A percentile compares a stretch with the other conserved stretches of the same genome.
These are phyloP conservation scores for Phaffomyces antillensis DNA, from an alignment of 805 yeast genomes.

Conservation along the genomic window DNA sequence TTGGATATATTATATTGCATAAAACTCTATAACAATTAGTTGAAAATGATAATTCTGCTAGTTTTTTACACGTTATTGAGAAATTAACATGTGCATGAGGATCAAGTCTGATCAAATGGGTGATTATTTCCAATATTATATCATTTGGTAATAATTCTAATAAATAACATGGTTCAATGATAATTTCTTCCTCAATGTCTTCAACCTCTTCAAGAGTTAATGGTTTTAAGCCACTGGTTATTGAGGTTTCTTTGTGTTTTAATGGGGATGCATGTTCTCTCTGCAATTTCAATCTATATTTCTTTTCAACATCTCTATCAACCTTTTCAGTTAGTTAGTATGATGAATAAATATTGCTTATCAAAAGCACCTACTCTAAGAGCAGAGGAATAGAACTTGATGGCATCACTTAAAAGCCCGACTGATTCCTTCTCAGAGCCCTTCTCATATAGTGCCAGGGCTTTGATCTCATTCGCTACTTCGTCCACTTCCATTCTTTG, in stretches of 20 bases:
- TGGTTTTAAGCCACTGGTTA: constrained; percentile 1
- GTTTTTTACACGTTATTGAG: constrained; percentile 49
- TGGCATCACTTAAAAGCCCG: constrained; percentile 81
- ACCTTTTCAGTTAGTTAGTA: constrained; percentile 6
- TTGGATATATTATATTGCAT: constrained; percentile 44
- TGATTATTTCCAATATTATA: constrained; percentile 44
- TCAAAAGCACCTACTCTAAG: constrained; percentile 36
- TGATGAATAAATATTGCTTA: neutral
- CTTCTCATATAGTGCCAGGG: constrained; percentile 57
- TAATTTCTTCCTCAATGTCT: constrained; percentile 1
- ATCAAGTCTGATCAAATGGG: constrained; percentile 36
- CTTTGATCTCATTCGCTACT: constrained; percentile 26
- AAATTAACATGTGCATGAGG: constrained; percentile 63
- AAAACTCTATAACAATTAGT: constrained; percentile 44
- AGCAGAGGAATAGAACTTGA: constrained; percentile 64
- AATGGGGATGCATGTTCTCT: constrained; percentile 32
- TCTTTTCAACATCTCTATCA: constrained; percentile 52
- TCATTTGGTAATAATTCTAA: constrained; percentile 49
- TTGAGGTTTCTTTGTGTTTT: constrained; percentile 6
- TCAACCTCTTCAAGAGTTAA: neutral
- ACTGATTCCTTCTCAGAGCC: constrained; percentile 66
- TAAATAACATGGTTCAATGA: constrained; percentile 32
- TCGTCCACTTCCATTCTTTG: constrained; percentile 6
- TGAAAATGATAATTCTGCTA: constrained; percentile 52
- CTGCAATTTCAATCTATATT: constrained; percentile 52